Percentiles rank a stretch among this genome's conserved stretches.
Conservation (phyloP, 2,329 filamentous ascomycete species). For the Mollisia scopiformis region DNA sequence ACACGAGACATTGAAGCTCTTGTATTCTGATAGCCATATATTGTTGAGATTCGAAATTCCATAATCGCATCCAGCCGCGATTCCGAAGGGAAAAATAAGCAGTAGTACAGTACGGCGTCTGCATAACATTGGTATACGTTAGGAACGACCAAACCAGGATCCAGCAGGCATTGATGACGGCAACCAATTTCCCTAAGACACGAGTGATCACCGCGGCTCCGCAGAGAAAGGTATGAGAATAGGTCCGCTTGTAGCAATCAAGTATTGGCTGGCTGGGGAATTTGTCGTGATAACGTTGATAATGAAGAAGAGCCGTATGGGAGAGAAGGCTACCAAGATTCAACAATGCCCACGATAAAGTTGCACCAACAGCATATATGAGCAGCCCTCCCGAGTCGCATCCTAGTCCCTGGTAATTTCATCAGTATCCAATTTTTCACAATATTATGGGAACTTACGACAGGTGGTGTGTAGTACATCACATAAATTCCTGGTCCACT, state of each 20-base stretch:
- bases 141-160: neutral
- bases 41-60: neutral
- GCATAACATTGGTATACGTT: neutral
- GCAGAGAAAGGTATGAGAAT: neutral
- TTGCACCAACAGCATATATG: neutral
- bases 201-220: neutral
- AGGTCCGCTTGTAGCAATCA: neutral
- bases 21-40: neutral
- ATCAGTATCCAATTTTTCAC: neutral
- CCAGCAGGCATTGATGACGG: neutral
- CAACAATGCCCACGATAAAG: neutral
- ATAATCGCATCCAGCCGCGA: neutral
- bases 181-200: neutral
- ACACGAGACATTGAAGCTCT: slow-evolving; percentile 1
- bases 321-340: neutral
- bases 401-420: neutral
- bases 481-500: neutral
- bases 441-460: neutral
- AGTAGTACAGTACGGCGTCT: neutral
- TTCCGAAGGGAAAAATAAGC: neutral
- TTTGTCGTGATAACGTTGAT: neutral
- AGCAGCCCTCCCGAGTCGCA: neutral
- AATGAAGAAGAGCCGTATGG: neutral
- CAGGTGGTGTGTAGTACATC: neutral
- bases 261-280: neutral